Evolutionary conservation across 2,329 filamentous ascomycete species (phyloP).

Genomic region (Passalora sequoiae): DNA sequence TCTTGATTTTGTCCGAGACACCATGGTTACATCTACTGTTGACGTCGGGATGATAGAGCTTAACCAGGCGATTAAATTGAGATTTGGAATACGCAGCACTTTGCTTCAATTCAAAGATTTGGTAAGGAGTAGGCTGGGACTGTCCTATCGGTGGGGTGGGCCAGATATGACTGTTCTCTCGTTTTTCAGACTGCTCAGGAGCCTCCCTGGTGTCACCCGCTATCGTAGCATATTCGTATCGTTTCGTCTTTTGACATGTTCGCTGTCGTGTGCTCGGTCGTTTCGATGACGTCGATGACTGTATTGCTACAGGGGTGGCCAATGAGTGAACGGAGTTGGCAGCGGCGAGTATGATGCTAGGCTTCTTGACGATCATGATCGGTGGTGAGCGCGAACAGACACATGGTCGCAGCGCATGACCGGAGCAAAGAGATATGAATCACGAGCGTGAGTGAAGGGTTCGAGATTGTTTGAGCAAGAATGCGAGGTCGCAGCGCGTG

Average conservation of each 20-base stretch:
- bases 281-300: conserved; percentile 41
- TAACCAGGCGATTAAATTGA: conserved; percentile 85
- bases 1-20: conserved; percentile 57
- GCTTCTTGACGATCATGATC: conserved; percentile 38
- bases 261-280: conserved; percentile 30
- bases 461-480: conserved; percentile 9
- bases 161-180: conserved; percentile 27
- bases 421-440: conserved; percentile 3
- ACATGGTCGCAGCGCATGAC: conserved; percentile 18
- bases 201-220: conserved; percentile 23
- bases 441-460: neutral
- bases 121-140: conserved; percentile 71
- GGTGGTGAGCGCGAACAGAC: conserved; percentile 11
- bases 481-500: neutral
- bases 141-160: conserved; percentile 36
- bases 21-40: conserved; percentile 44
- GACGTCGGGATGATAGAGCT: conserved; percentile 85
- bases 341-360: conserved; percentile 30
- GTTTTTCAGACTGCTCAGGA: conserved; percentile 23
- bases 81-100: conserved; percentile 71
- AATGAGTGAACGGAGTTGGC: conserved; percentile 27
- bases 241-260: conserved; percentile 11
- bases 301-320: conserved; percentile 30
- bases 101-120: conserved; percentile 65
- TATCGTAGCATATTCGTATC: conserved; percentile 31